Percentiles rank a stretch among this genome's conserved stretches.
Evolutionary conservation across 208 protist species (phyloP).

Genomic region (Phytomonas sp.): DNA sequence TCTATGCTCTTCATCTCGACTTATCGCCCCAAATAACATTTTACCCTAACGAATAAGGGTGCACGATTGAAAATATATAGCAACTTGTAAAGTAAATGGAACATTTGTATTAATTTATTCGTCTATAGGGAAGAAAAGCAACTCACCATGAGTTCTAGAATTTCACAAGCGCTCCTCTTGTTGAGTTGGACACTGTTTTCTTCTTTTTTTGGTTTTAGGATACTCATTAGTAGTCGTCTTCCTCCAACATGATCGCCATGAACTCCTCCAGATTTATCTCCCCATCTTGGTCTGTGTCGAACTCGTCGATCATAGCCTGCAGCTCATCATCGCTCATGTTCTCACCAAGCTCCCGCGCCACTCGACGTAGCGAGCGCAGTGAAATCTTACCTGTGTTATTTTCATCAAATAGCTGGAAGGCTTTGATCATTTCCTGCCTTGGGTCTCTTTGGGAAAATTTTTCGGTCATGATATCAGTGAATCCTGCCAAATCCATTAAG

Average conservation of each 20-base stretch:
- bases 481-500: slow-evolving; percentile 88
- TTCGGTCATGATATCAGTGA: slow-evolving; percentile 90
- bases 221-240: slow-evolving; percentile 76
- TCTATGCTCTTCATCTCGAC: neutral
- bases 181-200: neutral
- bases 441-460: slow-evolving; percentile 91
- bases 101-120: neutral
- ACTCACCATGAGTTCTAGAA: neutral
- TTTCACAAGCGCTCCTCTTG: neutral
- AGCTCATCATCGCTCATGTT: slow-evolving; percentile 96
- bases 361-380: slow-evolving; percentile 88
- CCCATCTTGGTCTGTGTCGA: slow-evolving; percentile 93
- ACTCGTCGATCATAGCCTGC: slow-evolving; percentile 97
- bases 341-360: slow-evolving; percentile 93
- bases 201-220: slow-evolving; percentile 3
- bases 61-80: neutral
- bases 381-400: slow-evolving; percentile 93
- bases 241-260: slow-evolving; percentile 92
- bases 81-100: neutral
- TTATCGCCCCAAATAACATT: neutral
- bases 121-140: neutral
- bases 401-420: slow-evolving; percentile 95
- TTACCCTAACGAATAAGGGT: neutral
- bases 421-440: slow-evolving; percentile 92
- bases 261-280: slow-evolving; percentile 95